Evolutionary conservation across 306 rosid species (phyloP).

Genomic region (Vigna mungo): DNA sequence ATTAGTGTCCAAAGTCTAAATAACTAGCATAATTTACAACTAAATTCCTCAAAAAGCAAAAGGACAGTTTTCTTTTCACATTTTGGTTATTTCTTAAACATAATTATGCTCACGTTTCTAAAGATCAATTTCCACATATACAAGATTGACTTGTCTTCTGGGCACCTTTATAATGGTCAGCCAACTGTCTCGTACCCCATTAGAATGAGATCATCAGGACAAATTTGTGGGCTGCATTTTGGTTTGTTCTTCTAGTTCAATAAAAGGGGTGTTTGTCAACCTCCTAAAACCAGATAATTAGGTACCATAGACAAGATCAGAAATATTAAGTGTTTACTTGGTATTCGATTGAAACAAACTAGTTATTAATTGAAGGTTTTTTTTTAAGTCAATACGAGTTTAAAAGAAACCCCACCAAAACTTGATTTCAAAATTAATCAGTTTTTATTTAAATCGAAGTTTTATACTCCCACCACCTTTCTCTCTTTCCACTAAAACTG

Average conservation of each 20-base stretch:
- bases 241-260: not conserved
- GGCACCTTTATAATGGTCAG: not conserved
- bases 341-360: not conserved
- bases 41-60: too few relatives aligned
- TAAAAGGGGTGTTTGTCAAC: not conserved
- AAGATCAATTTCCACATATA: not conserved
- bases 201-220: not conserved
- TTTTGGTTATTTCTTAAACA: too few relatives aligned
- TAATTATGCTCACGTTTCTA: too few relatives aligned
- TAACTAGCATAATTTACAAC: too few relatives aligned
- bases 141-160: not conserved
- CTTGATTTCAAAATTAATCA: not conserved
- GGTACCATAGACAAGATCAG: not conserved
- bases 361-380: not conserved
- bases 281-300: not conserved
- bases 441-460: not conserved
- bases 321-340: not conserved
- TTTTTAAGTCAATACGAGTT: conserved; percentile 6
- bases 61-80: too few relatives aligned
- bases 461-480: not conserved
- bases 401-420: not conserved
- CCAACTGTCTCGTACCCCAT: not conserved
- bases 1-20: too few relatives aligned
- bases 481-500: not conserved
- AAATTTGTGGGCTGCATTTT: not conserved